These are phyloP conservation scores for Sabuloglossum arenarium DNA, from an alignment of 495 filamentous ascomycete genomes.

Conservation along the genomic window DNA sequence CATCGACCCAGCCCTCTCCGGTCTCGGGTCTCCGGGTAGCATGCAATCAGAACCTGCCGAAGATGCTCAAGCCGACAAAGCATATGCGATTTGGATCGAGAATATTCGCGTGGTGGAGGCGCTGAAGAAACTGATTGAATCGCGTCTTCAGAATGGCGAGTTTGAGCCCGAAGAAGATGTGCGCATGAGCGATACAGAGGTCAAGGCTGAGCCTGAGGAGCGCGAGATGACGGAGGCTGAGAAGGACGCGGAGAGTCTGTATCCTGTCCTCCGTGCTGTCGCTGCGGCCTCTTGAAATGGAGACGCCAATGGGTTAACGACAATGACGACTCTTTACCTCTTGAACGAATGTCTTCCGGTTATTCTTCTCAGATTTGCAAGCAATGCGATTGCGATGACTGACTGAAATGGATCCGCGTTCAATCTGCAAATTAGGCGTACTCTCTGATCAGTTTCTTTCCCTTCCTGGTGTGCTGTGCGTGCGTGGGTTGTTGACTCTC, in stretches of 20 bases:
- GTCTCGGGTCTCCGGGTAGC: neutral
- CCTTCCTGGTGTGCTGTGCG: too few species aligned
- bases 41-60: neutral
- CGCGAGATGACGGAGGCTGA: constrained; percentile 11
- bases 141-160: constrained; percentile 13
- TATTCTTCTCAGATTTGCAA: neutral
- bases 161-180: constrained; percentile 14
- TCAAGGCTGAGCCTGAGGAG: constrained; percentile 5
- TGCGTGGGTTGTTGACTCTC: too few species aligned
- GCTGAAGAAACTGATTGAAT: constrained; percentile 16
- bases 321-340: neutral
- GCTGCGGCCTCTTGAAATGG: neutral
- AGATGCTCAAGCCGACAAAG: constrained; percentile 7
- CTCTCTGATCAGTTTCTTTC: too few species aligned
- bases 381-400: too few species aligned
- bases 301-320: neutral
- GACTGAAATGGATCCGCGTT: too few species aligned
- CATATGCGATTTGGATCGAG: constrained; percentile 21
- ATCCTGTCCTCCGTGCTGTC: constrained; percentile 14
- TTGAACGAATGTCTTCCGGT: neutral
- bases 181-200: constrained; percentile 2
- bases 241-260: constrained; percentile 13
- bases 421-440: too few species aligned
- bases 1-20: constrained; percentile 3
- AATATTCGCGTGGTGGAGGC: constrained; percentile 23